Evolutionary conservation across 352 stramenopile species (phyloP).

Genomic region (Phytophthora tubulina): DNA sequence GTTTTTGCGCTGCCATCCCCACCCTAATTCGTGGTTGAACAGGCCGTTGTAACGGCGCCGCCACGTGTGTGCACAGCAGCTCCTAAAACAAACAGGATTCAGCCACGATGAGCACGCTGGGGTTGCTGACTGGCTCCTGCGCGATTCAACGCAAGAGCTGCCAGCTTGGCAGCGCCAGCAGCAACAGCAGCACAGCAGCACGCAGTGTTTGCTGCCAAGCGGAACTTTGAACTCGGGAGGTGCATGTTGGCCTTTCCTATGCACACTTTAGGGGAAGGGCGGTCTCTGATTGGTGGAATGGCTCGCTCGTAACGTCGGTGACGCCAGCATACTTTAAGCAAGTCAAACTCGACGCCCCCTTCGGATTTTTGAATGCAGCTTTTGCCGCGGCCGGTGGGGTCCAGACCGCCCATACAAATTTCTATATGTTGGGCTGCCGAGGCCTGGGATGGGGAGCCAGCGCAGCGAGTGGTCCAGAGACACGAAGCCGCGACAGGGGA

Average conservation of each 20-base stretch:
- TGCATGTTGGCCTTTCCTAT: constrained; percentile 8
- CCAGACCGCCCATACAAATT: constrained; percentile 33
- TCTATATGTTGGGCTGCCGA: constrained; percentile 18
- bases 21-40: not conserved
- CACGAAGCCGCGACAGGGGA: constrained; percentile 36
- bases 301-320: constrained; percentile 24
- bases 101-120: not conserved
- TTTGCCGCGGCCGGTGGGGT: constrained; percentile 19
- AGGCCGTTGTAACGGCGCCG: not conserved
- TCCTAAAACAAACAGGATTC: not conserved
- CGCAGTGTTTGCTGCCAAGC: not conserved
- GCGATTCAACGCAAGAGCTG: constrained; percentile 13
- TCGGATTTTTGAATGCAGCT: constrained; percentile 43
- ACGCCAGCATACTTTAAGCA: constrained; percentile 41
- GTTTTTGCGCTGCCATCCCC: not conserved
- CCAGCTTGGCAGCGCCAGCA: not conserved
- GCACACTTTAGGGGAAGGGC: constrained; percentile 4
- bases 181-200: not conserved
- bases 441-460: constrained; percentile 15
- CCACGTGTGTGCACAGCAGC: not conserved
- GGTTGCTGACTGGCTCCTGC: constrained; percentile 17
- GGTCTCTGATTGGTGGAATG: constrained; percentile 38
- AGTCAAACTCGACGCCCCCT: constrained; percentile 36
- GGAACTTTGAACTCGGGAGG: no score
- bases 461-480: constrained; percentile 47